Conservation (phyloP, 2,329 filamentous ascomycete genomes). For the Byssoonygena ceratinophila region DNA sequence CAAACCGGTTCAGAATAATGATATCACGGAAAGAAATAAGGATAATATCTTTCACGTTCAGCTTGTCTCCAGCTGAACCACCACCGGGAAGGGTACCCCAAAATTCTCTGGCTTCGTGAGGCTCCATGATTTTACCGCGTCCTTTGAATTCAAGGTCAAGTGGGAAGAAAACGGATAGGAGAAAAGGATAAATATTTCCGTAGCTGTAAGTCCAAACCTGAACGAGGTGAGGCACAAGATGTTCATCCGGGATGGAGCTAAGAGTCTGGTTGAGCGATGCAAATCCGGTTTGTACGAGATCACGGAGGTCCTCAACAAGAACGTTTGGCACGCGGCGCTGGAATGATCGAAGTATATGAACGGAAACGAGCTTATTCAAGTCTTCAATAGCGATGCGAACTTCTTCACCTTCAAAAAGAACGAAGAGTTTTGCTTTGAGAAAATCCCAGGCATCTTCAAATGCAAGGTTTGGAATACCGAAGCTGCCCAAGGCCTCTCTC, state of each 20-base stretch:
- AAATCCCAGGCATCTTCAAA: slow-evolving; percentile 57
- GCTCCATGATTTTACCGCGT: slow-evolving; percentile 63
- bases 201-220: slow-evolving; percentile 93
- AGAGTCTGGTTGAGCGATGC: slow-evolving; percentile 74
- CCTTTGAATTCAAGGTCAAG: slow-evolving; percentile 90
- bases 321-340: slow-evolving; percentile 49
- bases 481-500: slow-evolving; percentile 38
- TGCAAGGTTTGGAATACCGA: slow-evolving; percentile 59
- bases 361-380: slow-evolving; percentile 52
- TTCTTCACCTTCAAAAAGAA: slow-evolving; percentile 56
- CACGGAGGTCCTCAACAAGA: slow-evolving; percentile 53
- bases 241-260: slow-evolving; percentile 67
- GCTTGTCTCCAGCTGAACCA: slow-evolving; percentile 41
- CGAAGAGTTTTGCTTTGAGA: slow-evolving; percentile 51
- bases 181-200: slow-evolving; percentile 77
- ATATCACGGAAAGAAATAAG: slow-evolving; percentile 79
- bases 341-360: slow-evolving; percentile 54
- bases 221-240: slow-evolving; percentile 78
- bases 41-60: slow-evolving; percentile 82
- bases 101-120: slow-evolving; percentile 74
- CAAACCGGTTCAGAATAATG: slow-evolving; percentile 79
- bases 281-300: slow-evolving; percentile 63
- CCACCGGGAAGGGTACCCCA: slow-evolving; percentile 62
- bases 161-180: slow-evolving; percentile 89
- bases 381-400: slow-evolving; percentile 55